A percentile compares a stretch with the other conserved stretches of the same genome.
phyloP scores from a whole-genome alignment of 1,284 basidiomycete genomes.

The Ustilago hordei region DNA sequence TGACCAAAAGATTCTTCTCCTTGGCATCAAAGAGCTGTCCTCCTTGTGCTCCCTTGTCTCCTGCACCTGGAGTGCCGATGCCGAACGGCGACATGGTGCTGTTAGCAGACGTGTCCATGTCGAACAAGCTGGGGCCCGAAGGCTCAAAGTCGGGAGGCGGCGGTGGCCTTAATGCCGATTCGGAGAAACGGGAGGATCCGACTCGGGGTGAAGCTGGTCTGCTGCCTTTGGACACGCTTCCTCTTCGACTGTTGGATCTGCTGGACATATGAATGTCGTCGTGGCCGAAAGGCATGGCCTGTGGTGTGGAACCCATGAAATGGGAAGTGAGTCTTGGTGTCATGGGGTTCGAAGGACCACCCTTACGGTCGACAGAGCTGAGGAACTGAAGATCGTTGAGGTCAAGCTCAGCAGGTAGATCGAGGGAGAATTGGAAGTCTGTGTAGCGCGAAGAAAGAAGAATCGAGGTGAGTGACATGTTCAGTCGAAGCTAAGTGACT shows the following conservation, averaged over 20 bases:
- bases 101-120: constrained; percentile 32
- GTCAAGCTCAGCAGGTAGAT: constrained; percentile 56
- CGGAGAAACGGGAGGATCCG: constrained; percentile 43
- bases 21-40: constrained; percentile 56
- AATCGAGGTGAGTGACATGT: neutral
- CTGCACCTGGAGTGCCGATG: constrained; percentile 31
- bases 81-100: constrained; percentile 42
- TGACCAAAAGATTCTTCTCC: constrained; percentile 56
- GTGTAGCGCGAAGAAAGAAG: neutral
- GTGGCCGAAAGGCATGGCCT: constrained; percentile 27
- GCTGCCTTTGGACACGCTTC: constrained; percentile 51
- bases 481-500: too few relatives aligned
- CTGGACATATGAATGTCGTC: constrained; percentile 53
- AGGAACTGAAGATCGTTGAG: constrained; percentile 54
- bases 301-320: constrained; percentile 45
- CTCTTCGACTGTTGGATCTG: constrained; percentile 44
- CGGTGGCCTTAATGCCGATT: constrained; percentile 45
- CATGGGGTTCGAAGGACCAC: constrained; percentile 50
- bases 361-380: constrained; percentile 47
- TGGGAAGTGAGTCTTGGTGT: constrained; percentile 49
- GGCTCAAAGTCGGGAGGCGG: constrained; percentile 57
- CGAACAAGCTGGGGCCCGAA: constrained; percentile 43
- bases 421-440: constrained; percentile 64
- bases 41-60: constrained; percentile 24
- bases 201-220: constrained; percentile 42